Conservation (phyloP, 2,329 filamentous ascomycete genomes). For the Diaporthe batatas region DNA sequence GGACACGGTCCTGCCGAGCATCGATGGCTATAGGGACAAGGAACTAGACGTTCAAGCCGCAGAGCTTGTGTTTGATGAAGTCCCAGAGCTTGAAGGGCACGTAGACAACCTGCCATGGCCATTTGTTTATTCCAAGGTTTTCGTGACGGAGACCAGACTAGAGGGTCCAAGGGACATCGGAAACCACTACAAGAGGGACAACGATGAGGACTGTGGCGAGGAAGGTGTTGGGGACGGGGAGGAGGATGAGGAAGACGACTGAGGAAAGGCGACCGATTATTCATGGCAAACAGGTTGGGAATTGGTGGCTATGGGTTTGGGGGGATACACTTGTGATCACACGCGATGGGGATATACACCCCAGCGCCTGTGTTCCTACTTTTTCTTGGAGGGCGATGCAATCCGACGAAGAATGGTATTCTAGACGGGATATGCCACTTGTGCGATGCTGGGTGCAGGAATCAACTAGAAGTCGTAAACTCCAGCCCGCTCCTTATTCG, state of each 20-base stretch:
- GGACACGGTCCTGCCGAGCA: not conserved
- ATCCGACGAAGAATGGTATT: slow-evolving; percentile 1
- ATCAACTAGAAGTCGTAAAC: not conserved
- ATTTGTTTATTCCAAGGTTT: slow-evolving; percentile 20
- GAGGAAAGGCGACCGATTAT: not conserved
- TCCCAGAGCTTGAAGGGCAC: slow-evolving; percentile 2
- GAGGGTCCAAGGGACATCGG: slow-evolving; percentile 35
- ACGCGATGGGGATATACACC: not conserved
- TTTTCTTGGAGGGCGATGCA: not conserved
- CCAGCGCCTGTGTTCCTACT: not conserved
- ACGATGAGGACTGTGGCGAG: not conserved
- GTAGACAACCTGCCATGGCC: slow-evolving; percentile 26
- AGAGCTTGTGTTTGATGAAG: slow-evolving; percentile 7
- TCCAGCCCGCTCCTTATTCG: slow-evolving; percentile 26
- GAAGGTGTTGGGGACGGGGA: not conserved
- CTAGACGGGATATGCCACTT: not conserved
- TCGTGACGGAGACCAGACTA: slow-evolving; percentile 16
- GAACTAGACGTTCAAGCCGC: slow-evolving; percentile 19
- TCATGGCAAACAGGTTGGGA: not conserved
- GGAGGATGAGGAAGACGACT: slow-evolving; percentile 28
- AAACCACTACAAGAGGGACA: not conserved
- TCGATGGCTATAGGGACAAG: not conserved
- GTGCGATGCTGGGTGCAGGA: not conserved
- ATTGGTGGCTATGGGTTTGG: not conserved
- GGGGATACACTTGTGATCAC: not conserved